These are phyloP conservation scores for Penicillium pulvis DNA, from an alignment of 495 filamentous ascomycete species.

Conservation along the genomic window DNA sequence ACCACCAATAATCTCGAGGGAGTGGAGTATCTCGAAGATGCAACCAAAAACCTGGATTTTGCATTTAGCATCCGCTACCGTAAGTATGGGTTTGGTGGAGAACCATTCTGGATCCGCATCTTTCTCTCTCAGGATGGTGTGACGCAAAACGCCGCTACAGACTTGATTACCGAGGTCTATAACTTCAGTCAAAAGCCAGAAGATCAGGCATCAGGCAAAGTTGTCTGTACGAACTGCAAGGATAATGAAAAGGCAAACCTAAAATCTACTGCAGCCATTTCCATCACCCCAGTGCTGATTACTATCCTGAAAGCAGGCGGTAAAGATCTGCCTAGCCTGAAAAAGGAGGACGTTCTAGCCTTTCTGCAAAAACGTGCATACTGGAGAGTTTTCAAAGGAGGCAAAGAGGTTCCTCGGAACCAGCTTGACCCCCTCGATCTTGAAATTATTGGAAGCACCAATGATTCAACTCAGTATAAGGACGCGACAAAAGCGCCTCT, in stretches of 20 bases:
- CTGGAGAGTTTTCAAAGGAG: constrained; percentile 14
- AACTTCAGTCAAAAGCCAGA: constrained; percentile 17
- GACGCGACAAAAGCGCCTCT: constrained; percentile 10
- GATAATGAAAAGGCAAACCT: constrained; percentile 3
- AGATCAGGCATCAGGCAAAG: not conserved
- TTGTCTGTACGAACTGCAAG: constrained; percentile 17
- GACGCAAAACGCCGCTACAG: constrained; percentile 1
- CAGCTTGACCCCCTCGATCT: constrained; percentile 10
- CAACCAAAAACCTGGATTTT: constrained; percentile 10
- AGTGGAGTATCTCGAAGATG: constrained; percentile 6
- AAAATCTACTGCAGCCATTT: constrained; percentile 10
- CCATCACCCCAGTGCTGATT: constrained; percentile 14
- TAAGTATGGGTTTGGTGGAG: constrained; percentile 15
- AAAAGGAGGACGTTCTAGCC: constrained; percentile 9
- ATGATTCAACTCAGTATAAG: constrained; percentile 10
- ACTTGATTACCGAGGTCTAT: constrained; percentile 18
- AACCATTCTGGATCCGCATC: constrained; percentile 17
- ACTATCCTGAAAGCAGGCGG: constrained; percentile 7
- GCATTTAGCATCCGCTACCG: constrained; percentile 15
- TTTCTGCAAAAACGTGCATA: constrained; percentile 11
- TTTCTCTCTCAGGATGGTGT: constrained; percentile 7
- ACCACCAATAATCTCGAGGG: constrained; percentile 3
- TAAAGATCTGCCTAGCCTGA: constrained; percentile 6
- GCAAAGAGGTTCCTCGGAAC: constrained; percentile 9
- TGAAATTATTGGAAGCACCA: constrained; percentile 15